Conservation (phyloP, 208 protist genomes). For the Leishmania martiniquensis region DNA sequence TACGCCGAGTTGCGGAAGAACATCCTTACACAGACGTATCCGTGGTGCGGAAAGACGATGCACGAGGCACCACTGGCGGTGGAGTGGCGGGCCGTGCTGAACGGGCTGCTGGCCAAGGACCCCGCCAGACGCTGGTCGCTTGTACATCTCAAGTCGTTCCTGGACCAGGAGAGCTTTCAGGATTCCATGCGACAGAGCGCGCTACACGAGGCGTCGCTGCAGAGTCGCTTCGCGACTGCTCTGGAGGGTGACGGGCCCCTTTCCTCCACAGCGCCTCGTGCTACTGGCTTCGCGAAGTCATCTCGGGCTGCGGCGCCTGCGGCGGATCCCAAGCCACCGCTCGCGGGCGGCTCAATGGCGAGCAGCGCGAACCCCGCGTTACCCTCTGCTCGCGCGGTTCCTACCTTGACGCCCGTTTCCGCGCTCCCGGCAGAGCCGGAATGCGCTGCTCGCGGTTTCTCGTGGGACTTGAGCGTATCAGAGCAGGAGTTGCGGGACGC, state of each 20-base stretch:
- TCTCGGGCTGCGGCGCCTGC: neutral
- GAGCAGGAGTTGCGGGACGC: slow-evolving; percentile 46
- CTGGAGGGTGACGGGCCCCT: neutral
- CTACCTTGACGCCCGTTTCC: neutral
- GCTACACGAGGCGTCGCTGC: slow-evolving; percentile 6
- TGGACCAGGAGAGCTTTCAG: slow-evolving; percentile 46
- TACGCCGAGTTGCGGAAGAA: slow-evolving; percentile 46
- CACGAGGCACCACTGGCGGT: slow-evolving; percentile 28
- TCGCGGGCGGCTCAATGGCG: neutral
- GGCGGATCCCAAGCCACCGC: neutral
- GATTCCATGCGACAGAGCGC: slow-evolving; percentile 20
- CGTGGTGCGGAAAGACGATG: slow-evolving; percentile 48
- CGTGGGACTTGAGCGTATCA: slow-evolving; percentile 36
- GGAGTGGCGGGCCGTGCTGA: slow-evolving; percentile 61
- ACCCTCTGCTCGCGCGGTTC: neutral
- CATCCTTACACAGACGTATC: slow-evolving; percentile 43
- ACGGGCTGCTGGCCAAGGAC: slow-evolving; percentile 74
- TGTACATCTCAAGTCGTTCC: slow-evolving; percentile 50
- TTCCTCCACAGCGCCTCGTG: neutral
- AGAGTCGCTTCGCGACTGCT: neutral
- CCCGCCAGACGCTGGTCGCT: slow-evolving; percentile 68
- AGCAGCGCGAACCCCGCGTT: neutral
- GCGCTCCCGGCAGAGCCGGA: slow-evolving; percentile 9
- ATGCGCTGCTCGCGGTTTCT: slow-evolving; percentile 6
- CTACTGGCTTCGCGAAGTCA: neutral